Conservation (phyloP, 2,329 filamentous ascomycete species). For the Proliferodiscus dingleyae region DNA sequence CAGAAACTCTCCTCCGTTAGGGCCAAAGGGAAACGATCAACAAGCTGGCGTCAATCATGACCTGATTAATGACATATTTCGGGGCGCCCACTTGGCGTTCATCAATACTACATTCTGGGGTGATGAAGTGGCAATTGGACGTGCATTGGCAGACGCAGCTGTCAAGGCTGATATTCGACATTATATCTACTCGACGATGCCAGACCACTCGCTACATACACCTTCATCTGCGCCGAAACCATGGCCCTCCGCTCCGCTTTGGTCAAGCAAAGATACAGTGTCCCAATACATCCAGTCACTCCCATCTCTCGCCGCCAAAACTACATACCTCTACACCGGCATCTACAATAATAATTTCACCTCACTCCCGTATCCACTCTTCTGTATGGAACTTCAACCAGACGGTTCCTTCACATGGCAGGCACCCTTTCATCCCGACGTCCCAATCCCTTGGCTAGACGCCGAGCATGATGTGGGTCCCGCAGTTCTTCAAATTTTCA, state of each 20-base stretch:
- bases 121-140: conserved; percentile 86
- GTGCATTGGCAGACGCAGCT: conserved; percentile 82
- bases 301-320: conserved; percentile 54
- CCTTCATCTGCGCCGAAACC: conserved; percentile 30
- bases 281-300: conserved; percentile 86
- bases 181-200: conserved; percentile 96
- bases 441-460: conserved; percentile 89
- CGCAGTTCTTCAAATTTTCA: conserved; percentile 88
- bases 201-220: conserved; percentile 80
- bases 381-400: conserved; percentile 83
- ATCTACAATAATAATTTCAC: conserved; percentile 99
- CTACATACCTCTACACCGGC: conserved; percentile 92
- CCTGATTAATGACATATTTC: conserved; percentile 74
- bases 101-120: conserved; percentile 98
- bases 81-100: conserved; percentile 81
- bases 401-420: conserved; percentile 90
- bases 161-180: conserved; percentile 81
- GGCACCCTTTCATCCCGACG: conserved; percentile 86
- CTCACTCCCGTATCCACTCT: conserved; percentile 83
- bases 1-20: conserved; percentile 49
- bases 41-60: conserved; percentile 66
- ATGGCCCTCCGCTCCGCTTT: conserved; percentile 84
- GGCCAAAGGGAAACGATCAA: conserved; percentile 52
- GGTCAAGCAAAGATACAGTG: conserved; percentile 87
- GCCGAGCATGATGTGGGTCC: conserved; percentile 95